These are phyloP conservation scores for Saccharomyces uvarum DNA, from an alignment of 1,139 yeast genomes.

Conservation along the genomic window DNA sequence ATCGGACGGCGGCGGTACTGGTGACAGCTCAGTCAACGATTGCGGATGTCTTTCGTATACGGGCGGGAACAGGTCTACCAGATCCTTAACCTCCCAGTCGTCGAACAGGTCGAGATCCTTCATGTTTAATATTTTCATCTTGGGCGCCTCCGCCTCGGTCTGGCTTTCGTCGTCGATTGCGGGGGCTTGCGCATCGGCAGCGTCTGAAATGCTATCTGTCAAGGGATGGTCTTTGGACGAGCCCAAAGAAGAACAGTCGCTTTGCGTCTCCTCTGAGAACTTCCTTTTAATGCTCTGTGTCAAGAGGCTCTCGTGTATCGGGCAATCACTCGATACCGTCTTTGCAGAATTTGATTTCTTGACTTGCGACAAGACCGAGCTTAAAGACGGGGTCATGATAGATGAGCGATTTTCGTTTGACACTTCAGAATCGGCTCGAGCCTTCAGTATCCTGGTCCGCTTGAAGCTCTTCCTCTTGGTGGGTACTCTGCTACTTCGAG, in stretches of 20 bases:
- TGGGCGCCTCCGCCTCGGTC: conserved; percentile 9
- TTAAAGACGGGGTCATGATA: conserved; percentile 19
- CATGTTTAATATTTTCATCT: conserved; percentile 16
- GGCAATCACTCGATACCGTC: conserved; percentile 5
- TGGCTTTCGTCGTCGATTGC: not conserved
- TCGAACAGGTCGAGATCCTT: conserved; percentile 24
- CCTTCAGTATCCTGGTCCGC: not conserved
- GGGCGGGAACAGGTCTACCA: conserved; percentile 21
- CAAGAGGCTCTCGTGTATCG: conserved; percentile 1
- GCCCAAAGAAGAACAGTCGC: conserved; percentile 4
- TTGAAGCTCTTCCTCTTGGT: not conserved
- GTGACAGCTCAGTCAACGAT: not conserved
- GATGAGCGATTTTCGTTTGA: not conserved
- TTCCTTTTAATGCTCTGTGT: conserved; percentile 6
- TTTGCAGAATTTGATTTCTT: conserved; percentile 2
- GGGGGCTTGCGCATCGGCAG: conserved; percentile 7
- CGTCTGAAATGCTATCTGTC: conserved; percentile 4
- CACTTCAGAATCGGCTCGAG: not conserved
- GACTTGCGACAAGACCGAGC: conserved; percentile 19
- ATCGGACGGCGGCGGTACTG: conserved; percentile 5
- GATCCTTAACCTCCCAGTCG: conserved; percentile 15
- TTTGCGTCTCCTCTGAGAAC: conserved; percentile 7
- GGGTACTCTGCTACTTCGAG: not conserved
- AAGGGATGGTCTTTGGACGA: conserved; percentile 3
- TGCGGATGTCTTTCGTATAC: conserved; percentile 12